Base-by-base conservation (phyloP, 2,329 filamentous ascomycete species). In the Neofusicoccum sp. region DNA sequence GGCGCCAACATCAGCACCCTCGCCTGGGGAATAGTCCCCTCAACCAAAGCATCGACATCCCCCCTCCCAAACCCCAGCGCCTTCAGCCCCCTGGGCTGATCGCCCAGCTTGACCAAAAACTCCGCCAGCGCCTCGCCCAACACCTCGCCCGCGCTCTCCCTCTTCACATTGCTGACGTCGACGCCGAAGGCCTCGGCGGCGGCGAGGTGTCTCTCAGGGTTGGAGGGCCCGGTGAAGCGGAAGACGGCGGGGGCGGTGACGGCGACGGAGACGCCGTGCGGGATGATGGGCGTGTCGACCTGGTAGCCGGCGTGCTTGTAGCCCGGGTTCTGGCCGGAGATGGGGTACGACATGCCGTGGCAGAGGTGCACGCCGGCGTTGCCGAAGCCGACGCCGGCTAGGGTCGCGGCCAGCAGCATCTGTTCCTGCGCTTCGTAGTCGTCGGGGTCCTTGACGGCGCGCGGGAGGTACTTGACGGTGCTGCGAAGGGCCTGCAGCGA, bases 261-360 rank as follows among this genome's bases (percentile, higher is more conserved):
- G 3, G 93, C 95, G 1, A 99, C 95, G 1, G 89, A 93, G 26
- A 99, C 95, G 58, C 95, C 95, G 74, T 99, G 95, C 0, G 95
- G 95, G 70, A 99, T 98, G 68, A 99, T 89, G 8, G 90, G 86
- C 31, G 82, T 73, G 28, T 85, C 76, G 6, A 96, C 86, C 1
- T 88, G 80, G 75, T 99, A 99, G n/a, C 95, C 95, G 0, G 83
- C 75, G 72, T 99, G 95, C 69, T 86, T 87, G 78, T 98, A 98
- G 4, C 89, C 88, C 0, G 90, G 91, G 73, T 99, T 99, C 73
- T 97, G 93, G 31, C 92, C 91, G 0, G 91, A 96, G 70, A 99
- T 96, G 16, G 95, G 95, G 71, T 99, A 99, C 26, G 90, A 96
- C 93, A 99, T 98, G 72, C 93, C 88, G 72, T 91, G 88, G 73